Percentiles rank a stretch among this genome's conserved stretches.
Evolutionary conservation across 345 rosid genomes (phyloP).

Genomic region (Salix caprea): DNA sequence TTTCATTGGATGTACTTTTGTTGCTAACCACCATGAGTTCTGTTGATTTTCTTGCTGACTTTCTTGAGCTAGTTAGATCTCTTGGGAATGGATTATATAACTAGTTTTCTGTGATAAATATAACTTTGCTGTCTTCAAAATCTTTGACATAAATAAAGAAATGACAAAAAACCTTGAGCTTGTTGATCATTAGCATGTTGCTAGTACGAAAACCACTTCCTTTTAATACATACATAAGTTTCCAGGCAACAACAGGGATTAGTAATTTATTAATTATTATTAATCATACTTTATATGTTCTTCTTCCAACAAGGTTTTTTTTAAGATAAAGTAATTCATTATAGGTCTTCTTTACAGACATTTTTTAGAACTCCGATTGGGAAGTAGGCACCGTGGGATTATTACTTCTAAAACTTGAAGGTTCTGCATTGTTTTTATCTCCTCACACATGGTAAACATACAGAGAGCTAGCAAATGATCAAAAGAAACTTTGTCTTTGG

Average conservation of each 20-base stretch:
- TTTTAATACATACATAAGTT: not conserved
- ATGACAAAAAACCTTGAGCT: not conserved
- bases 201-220: not conserved
- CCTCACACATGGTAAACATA: not conserved
- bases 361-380: not conserved
- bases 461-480: not conserved
- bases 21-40: conserved; percentile 2
- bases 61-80: conserved; percentile 16
- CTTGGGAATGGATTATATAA: conserved; percentile 16
- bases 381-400: not conserved
- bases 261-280: not conserved
- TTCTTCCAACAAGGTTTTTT: not conserved
- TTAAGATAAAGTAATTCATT: not conserved
- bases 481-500: not conserved
- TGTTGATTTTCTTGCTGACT: conserved; percentile 18
- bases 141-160: not conserved
- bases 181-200: not conserved
- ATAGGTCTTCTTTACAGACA: not conserved
- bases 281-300: not conserved
- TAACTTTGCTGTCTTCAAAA: conserved; percentile 20
- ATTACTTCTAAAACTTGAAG: too few species aligned
- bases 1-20: conserved; percentile 5
- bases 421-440: not conserved
- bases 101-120: conserved; percentile 11
- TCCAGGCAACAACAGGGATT: not conserved